These are phyloP conservation scores for Aristolochia fimbriata DNA, from an alignment of 164 flowering plant genomes.

Conservation along the genomic window DNA sequence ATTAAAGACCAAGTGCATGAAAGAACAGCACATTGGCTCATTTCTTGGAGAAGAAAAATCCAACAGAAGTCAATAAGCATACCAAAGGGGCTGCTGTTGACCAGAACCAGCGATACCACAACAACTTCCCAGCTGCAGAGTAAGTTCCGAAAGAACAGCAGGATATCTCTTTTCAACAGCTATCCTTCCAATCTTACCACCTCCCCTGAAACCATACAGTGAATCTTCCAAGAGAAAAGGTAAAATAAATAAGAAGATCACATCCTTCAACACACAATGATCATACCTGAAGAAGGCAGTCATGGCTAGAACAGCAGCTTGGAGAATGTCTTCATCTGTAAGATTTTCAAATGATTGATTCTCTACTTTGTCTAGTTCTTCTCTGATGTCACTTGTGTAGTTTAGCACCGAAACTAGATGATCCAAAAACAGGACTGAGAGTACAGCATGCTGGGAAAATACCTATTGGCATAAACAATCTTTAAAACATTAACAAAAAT, in stretches of 20 bases:
- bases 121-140: constrained; percentile 76
- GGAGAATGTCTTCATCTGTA: constrained; percentile 43
- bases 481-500: background rate
- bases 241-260: too few species aligned
- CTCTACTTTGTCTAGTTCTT: constrained; percentile 46
- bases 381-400: constrained; percentile 33
- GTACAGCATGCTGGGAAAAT: constrained; percentile 79
- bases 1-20: background rate
- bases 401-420: constrained; percentile 59
- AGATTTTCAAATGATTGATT: constrained; percentile 22
- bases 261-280: too few species aligned
- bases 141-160: constrained; percentile 65
- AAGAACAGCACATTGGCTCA: background rate
- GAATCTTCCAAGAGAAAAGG: background rate
- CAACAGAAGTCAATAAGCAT: background rate
- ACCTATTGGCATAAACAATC: constrained; percentile 32
- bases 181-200: constrained; percentile 85
- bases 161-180: constrained; percentile 82
- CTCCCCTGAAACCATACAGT: constrained; percentile 53
- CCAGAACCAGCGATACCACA: constrained; percentile 62
- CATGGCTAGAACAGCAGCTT: constrained; percentile 75
- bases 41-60: background rate
- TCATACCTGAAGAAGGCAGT: constrained; percentile 84
- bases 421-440: constrained; percentile 70
- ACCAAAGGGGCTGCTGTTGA: constrained; percentile 74